These are phyloP conservation scores for Cucurbita maxima DNA, from an alignment of 306 rosid genomes.

Conservation along the genomic window DNA sequence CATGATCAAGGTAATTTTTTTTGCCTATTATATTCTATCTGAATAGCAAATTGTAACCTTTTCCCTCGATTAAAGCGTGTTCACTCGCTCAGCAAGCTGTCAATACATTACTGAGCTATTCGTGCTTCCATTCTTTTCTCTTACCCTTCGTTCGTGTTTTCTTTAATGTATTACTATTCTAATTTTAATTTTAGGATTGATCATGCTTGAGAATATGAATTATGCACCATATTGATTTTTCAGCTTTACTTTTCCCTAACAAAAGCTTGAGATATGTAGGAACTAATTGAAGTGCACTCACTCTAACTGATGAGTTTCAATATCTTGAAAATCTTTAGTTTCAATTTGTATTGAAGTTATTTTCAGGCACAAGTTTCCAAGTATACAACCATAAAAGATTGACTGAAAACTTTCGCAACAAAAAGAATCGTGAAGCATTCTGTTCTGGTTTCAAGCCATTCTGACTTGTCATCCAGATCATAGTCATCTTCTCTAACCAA, in stretches of 20 bases:
- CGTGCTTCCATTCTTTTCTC: background rate
- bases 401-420: background rate
- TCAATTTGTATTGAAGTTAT: background rate
- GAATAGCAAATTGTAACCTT: background rate
- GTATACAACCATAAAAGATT: background rate
- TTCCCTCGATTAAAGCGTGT: background rate
- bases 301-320: background rate
- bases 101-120: background rate
- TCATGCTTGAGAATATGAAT: background rate
- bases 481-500: background rate
- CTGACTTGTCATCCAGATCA: background rate
- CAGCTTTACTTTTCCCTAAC: background rate
- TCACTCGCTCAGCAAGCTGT: background rate
- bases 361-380: background rate
- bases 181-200: background rate
- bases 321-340: background rate
- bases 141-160: background rate
- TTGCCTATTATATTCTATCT: background rate
- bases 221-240: background rate
- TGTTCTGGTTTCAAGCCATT: background rate
- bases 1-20: constrained; percentile 57
- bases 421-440: background rate
- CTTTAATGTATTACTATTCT: background rate
- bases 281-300: background rate
- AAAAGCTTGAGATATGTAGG: background rate